Percentiles rank a stretch among this genome's conserved stretches.
These are phyloP conservation scores for Singerocomus rubriflavus DNA, from an alignment of 1,284 basidiomycete species.

Conservation along the genomic window DNA sequence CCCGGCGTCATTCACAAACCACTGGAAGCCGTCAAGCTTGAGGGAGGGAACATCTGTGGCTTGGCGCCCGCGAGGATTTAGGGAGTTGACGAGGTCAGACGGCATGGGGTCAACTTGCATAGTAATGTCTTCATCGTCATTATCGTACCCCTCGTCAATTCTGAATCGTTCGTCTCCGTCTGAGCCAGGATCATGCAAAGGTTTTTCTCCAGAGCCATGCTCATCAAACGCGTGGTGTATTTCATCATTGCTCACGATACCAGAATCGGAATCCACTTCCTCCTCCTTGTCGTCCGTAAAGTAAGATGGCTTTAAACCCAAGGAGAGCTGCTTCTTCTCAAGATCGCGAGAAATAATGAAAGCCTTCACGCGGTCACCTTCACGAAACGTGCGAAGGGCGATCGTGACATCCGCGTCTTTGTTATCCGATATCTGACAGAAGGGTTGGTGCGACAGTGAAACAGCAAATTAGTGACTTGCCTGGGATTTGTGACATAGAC, in stretches of 20 bases:
- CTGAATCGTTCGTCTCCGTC: slow-evolving; percentile 29
- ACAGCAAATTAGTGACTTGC: slow-evolving; percentile 37
- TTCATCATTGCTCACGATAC: slow-evolving; percentile 26
- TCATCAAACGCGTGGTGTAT: slow-evolving; percentile 23
- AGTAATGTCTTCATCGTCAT: slow-evolving; percentile 35
- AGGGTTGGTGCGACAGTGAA: slow-evolving; percentile 1
- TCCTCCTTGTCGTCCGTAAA: slow-evolving; percentile 50
- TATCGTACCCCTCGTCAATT: slow-evolving; percentile 23
- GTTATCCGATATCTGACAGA: slow-evolving; percentile 77
- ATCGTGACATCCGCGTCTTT: slow-evolving; percentile 73
- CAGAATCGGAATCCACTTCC: slow-evolving; percentile 26
- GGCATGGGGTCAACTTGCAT: slow-evolving; percentile 45
- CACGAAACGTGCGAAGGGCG: slow-evolving; percentile 80
- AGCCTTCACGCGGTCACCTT: slow-evolving; percentile 86
- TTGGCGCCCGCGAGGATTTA: slow-evolving; percentile 13
- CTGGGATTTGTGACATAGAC: slow-evolving; percentile 93
- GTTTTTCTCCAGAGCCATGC: slow-evolving; percentile 24
- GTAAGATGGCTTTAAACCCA: slow-evolving; percentile 89
- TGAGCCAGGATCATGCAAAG: slow-evolving; percentile 6
- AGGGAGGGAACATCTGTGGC: slow-evolving; percentile 38
- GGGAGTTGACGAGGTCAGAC: slow-evolving; percentile 17
- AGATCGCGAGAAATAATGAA: slow-evolving; percentile 70
- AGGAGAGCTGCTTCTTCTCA: slow-evolving; percentile 77
- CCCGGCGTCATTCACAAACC: slow-evolving; percentile 48
- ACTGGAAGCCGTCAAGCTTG: slow-evolving; percentile 66